Evolutionary conservation across 2,329 filamentous ascomycete species (phyloP), one percentile per base, ranked within the genome.

Genomic region (Alternaria brassicae): DNA sequence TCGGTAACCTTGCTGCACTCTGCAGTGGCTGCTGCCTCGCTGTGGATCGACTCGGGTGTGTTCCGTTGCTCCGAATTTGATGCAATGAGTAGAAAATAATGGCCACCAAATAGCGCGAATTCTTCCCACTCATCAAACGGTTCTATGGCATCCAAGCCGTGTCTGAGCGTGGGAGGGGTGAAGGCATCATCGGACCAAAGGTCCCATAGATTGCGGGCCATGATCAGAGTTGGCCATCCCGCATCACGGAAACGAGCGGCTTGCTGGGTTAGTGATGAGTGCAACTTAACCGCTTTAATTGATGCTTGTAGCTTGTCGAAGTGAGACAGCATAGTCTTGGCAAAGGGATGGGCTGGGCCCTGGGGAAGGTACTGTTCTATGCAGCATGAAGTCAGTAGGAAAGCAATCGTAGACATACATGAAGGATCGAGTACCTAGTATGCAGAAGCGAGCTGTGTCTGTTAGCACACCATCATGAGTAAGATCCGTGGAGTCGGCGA

Each of bases 41-140:
- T 10, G 21, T 42, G 39, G 49, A 40, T 32, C 39, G 63, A 44
- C 41, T 63, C 60, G 51, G 53, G 60, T 42, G 65, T 50, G 30
- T 44, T 34, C 60, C 45, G 37, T 55, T 58, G 45, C 52, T 65
- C 62, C 54, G 60, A 63, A 68, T 79, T 86, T 40, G 80, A 83
- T 13, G 92, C 91, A 19, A 87, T 82, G 8, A 96, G 82, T 41
- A 97, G 79, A 67, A 93, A 91, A 77, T 97, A 96, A 77, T 97
- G 93, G 32, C 88, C 88, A 2, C 86, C 88, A 75, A 96, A 97
- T 1, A 97, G 81, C 2, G 90, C 88, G 72, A 97, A 93, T 71
- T 97, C 94, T 77, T 98, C 94, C 92, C 92, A 97, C 78, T 97
- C 93, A 75, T 98, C 94, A 72, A 98, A 97, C 1, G 90, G 88